A percentile compares a stretch with the other conserved stretches of the same genome.
Evolutionary conservation across 345 rosid species (phyloP).

Genomic region (Boechera retrofracta): DNA sequence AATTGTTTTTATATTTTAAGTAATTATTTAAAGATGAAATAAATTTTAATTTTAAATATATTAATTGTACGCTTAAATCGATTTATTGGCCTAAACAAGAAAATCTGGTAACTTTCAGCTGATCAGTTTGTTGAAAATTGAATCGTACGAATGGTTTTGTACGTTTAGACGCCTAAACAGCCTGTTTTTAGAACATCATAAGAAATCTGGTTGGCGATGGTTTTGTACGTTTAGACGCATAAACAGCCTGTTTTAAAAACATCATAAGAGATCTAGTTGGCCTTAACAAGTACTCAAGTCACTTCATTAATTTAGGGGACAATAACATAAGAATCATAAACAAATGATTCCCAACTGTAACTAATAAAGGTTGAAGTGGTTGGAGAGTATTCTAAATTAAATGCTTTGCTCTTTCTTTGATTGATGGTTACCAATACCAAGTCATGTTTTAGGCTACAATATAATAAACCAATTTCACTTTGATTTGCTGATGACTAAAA

Average conservation of each 20-base stretch:
- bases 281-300: background rate
- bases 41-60: background rate
- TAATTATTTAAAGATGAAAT: no score
- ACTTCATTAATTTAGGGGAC: constrained; percentile 1
- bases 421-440: constrained; percentile 12
- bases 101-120: background rate
- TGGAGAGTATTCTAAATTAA: constrained; percentile 1
- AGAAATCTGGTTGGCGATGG: background rate
- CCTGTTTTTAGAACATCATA: background rate
- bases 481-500: background rate
- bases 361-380: constrained; percentile 13
- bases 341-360: constrained; percentile 12
- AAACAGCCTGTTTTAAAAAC: background rate
- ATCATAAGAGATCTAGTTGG: background rate
- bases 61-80: background rate
- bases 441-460: constrained; percentile 2
- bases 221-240: background rate
- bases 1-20: no score
- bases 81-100: background rate
- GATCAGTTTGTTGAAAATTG: background rate
- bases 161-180: background rate
- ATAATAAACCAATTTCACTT: background rate
- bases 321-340: background rate
- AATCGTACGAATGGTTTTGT: background rate
- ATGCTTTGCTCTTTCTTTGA: constrained; percentile 17